phyloP scores from a whole-genome alignment of 305 asterid species.

The Solanum hybrid region DNA sequence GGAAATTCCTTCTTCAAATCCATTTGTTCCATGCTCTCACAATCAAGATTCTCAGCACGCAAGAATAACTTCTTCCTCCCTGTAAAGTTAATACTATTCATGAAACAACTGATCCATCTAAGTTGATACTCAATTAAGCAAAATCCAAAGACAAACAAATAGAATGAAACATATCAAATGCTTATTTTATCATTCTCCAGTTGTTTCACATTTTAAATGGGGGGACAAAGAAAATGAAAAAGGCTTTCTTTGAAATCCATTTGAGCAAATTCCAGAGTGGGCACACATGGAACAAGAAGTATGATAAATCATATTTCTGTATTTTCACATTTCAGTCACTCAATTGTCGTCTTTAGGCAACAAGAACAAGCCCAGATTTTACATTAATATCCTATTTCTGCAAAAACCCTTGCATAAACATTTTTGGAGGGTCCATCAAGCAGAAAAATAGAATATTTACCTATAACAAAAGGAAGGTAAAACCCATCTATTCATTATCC shows the following conservation, averaged over 20 bases:
- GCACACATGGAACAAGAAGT: not conserved
- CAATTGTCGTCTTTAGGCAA: not conserved
- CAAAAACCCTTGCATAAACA: not conserved
- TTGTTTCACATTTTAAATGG: not conserved
- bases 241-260: not conserved
- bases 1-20: slow-evolving; percentile 26
- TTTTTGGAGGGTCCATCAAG: not conserved
- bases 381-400: not conserved
- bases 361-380: not conserved
- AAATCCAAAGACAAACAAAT: not conserved
- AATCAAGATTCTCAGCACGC: slow-evolving; percentile 17
- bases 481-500: not conserved
- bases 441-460: not conserved
- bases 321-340: not conserved
- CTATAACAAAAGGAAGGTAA: not conserved
- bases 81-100: slow-evolving; percentile 21
- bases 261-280: not conserved
- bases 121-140: not conserved
- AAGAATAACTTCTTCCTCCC: slow-evolving; percentile 34
- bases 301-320: not conserved
- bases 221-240: not conserved
- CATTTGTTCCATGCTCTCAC: slow-evolving; percentile 38
- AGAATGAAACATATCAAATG: not conserved
- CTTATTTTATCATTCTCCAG: not conserved
- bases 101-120: not conserved